Percentiles rank a stretch among this genome's conserved stretches.
phyloP scores from a whole-genome alignment of 257 asterid species.

The Solanum infundibuliforme region DNA sequence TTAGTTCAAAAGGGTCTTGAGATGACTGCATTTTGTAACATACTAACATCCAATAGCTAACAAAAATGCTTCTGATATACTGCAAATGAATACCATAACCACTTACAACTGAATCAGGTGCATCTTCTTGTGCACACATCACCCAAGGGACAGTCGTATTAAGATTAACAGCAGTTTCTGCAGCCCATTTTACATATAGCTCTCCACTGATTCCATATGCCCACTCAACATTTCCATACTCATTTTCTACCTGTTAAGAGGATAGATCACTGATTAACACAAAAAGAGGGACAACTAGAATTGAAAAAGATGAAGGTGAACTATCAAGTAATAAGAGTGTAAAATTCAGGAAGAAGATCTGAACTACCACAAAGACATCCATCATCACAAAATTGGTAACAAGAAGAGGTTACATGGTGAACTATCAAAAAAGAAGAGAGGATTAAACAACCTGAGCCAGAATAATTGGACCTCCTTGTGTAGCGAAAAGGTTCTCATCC shows the following conservation, averaged over 20 bases:
- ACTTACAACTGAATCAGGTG: conserved; percentile 71
- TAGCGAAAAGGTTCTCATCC: conserved; percentile 65
- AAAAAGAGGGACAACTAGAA: background rate
- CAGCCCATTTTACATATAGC: conserved; percentile 70
- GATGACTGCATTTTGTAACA: background rate
- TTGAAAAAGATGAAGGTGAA: background rate
- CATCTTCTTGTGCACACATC: conserved; percentile 65
- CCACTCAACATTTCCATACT: conserved; percentile 68
- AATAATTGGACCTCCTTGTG: conserved; percentile 84
- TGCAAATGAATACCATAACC: background rate
- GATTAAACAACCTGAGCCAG: conserved; percentile 55
- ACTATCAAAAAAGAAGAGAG: background rate
- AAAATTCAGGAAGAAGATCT: background rate
- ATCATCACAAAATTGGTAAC: background rate
- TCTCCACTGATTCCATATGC: conserved; percentile 56
- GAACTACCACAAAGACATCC: background rate
- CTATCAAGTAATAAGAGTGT: background rate
- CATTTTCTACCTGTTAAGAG: conserved; percentile 56
- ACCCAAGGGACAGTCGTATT: conserved; percentile 82
- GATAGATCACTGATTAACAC: background rate
- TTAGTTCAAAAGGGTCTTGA: background rate
- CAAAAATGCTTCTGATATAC: background rate
- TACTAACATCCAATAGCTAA: background rate
- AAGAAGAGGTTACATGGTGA: background rate
- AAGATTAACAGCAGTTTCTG: conserved; percentile 59